Base-by-base conservation (phyloP, 441 rosid species). In the Populus trichocarpa region DNA sequence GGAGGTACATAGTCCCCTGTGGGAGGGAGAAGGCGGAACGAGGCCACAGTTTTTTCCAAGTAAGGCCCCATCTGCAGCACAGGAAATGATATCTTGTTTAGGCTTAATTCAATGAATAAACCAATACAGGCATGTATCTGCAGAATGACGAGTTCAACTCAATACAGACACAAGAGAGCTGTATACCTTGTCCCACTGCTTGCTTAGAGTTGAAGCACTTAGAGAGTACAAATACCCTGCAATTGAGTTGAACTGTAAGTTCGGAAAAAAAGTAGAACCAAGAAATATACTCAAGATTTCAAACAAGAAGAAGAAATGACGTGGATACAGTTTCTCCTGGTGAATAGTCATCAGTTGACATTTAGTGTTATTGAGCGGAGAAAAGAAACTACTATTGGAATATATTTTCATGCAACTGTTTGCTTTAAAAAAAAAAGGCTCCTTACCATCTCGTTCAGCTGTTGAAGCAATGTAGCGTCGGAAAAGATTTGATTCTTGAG, bases 1-100 rank as follows among this genome's bases (percentile, higher is more conserved):
- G 98, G 98, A 85, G 98, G 97, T 74, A 93, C 95, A 76, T 93
- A 95, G 79, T 80, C 85, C 71, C 86, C 88, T n/a, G 95, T 92
- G 8, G 93, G 90, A 70, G 95, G 90, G 69, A 92, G 88, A 81
- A 95, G 96, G 71, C 88, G 92, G 81, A 95, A 93, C 6, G 99
- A 91, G 32, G 78, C 90, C 33, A 89, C 95, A 36, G 90, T 81
- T 84, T 64, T 89, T 82, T 90, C 83, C 77, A 95, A 77, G 32
- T 84, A 85, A 32, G 96, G 95, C 38, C 98, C 97, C 94, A 93
- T 93, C 98, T 93, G 92, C 86, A 79, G 76, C 46, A 75, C 70
- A 81, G 18, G 72, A 74, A 79, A 40, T 25, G 68, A 69, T 66
- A 36, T 64, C 57, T 30, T 36, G 78, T 77, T 73, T 35, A 40